Conservation (phyloP, 2,329 filamentous ascomycete genomes). For the Trichoderma semiorbis region DNA sequence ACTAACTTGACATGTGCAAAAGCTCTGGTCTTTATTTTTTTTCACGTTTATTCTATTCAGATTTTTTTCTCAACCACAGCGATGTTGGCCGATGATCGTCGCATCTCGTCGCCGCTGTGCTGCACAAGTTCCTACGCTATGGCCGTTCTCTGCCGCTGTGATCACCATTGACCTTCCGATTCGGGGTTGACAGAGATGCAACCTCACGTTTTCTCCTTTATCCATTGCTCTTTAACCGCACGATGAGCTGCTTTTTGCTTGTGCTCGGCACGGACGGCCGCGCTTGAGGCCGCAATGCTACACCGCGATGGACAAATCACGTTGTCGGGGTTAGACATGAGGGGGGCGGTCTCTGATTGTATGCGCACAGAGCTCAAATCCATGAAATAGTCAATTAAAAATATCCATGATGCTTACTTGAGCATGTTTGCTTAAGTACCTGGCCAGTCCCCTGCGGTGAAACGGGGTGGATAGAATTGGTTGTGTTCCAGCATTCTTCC, state of each 20-base stretch:
- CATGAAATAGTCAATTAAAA: neutral
- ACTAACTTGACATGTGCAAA: neutral
- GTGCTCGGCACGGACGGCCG: neutral
- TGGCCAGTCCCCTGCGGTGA: neutral
- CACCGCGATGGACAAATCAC: constrained; percentile 1
- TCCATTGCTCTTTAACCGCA: constrained; percentile 1
- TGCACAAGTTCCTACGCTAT: neutral
- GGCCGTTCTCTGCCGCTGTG: neutral
- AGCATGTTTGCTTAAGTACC: neutral
- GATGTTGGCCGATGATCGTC: neutral
- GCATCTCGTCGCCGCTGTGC: neutral
- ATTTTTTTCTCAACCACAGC: neutral
- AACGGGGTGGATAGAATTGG: neutral
- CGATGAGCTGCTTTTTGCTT: neutral
- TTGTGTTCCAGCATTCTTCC: neutral
- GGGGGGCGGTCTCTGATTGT: neutral
- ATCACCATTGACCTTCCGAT: neutral
- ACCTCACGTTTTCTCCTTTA: neutral
- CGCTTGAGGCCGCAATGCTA: neutral
- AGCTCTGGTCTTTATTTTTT: neutral
- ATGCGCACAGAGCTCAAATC: neutral
- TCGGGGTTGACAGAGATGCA: neutral
- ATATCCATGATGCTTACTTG: neutral
- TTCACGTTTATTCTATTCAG: neutral
- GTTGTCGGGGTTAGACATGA: neutral